Evolutionary conservation across 2,329 filamentous ascomycete genomes (phyloP), one percentile per base, ranked within the genome.

Genomic region (Tolypocladium tropicale): DNA sequence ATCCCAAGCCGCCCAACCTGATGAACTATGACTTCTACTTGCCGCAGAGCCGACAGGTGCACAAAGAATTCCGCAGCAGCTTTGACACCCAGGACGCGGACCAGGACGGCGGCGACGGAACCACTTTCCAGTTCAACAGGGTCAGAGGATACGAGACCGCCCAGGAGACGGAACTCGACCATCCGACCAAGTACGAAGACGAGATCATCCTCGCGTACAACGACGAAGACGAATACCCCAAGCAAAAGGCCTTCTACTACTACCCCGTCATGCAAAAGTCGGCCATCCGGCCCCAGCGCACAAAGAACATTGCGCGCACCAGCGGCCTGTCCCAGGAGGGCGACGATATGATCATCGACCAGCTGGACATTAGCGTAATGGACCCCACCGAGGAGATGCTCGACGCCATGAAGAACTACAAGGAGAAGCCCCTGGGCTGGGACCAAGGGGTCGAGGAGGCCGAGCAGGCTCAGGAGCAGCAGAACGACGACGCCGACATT

Each of bases 21-120:
- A 80, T 83, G 72, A 81, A 85, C 66, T 88, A 87, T 68, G 82
- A 88, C 64, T 84, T 84, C 67, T 88, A 83, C 69, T 76, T 88
- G 28, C 75, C 79, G 6, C 76, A 81, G 53, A 76, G 72, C 9
- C 60, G 68, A 25, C 64, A 70, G 5, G 75, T 78, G 1, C 78
- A 78, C 36, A 70, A 75, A 12, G 76, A 75, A 49, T 86, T 88
- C 72, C 80, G 82, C 58, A 72, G 77, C 62, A 82, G 79, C 65
- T 85, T 86, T 63, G 80, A 85, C 64, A 68, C 80, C 7, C 72
- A 80, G 58, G 80, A 84, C 63, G 73, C 78, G 2, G 75, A 81
- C 21, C 76, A 77, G 57, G 78, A 81, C 57, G 76, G 78, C 53
- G 75, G 79, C 3, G 70, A 71, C 6, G 73, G 84, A 6, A 85